Percentiles rank a stretch among this genome's conserved stretches.
phyloP scores from a whole-genome alignment of 371 early-diverging fungal species.

The Coemansia sp. region DNA sequence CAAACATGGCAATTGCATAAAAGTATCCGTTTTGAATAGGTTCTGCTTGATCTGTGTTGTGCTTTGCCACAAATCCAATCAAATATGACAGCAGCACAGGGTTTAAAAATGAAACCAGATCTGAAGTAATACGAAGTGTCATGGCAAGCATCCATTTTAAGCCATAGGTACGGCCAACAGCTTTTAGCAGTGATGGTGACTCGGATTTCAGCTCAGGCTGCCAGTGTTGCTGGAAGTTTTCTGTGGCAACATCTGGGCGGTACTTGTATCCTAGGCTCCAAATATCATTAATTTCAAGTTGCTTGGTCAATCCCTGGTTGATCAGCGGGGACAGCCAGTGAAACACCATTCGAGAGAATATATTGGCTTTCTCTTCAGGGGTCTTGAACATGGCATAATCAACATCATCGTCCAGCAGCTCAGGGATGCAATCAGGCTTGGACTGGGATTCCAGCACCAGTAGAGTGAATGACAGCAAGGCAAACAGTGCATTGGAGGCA shows the following conservation, averaged over 20 bases:
- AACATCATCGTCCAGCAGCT: conserved; percentile 59
- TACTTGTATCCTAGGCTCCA: conserved; percentile 63
- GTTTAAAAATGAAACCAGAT: conserved; percentile 77
- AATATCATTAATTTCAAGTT: conserved; percentile 31
- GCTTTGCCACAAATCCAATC: conserved; percentile 64
- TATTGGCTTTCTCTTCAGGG: conserved; percentile 83
- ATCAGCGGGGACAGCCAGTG: conserved; percentile 90
- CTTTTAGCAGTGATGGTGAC: conserved; percentile 68
- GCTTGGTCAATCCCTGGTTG: conserved; percentile 63
- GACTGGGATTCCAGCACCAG: conserved; percentile 64
- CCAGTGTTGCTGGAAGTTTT: conserved; percentile 71
- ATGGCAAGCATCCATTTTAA: conserved; percentile 55
- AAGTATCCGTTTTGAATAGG: conserved; percentile 65
- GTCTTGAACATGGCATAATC: conserved; percentile 27
- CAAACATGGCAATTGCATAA: conserved; percentile 70
- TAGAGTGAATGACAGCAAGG: conserved; percentile 53
- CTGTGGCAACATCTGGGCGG: conserved; percentile 63
- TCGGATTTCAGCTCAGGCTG: conserved; percentile 31
- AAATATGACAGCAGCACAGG: conserved; percentile 76
- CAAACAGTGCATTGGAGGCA: conserved; percentile 44
- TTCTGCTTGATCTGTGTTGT: conserved; percentile 49
- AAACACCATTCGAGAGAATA: conserved; percentile 82
- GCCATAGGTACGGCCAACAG: conserved; percentile 65
- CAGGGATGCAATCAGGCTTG: conserved; percentile 62
- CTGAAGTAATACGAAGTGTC: conserved; percentile 73